Evolutionary conservation across 2,329 filamentous ascomycete genomes (phyloP).

Genomic region (Pseudopyrenochaeta lycopersici): DNA sequence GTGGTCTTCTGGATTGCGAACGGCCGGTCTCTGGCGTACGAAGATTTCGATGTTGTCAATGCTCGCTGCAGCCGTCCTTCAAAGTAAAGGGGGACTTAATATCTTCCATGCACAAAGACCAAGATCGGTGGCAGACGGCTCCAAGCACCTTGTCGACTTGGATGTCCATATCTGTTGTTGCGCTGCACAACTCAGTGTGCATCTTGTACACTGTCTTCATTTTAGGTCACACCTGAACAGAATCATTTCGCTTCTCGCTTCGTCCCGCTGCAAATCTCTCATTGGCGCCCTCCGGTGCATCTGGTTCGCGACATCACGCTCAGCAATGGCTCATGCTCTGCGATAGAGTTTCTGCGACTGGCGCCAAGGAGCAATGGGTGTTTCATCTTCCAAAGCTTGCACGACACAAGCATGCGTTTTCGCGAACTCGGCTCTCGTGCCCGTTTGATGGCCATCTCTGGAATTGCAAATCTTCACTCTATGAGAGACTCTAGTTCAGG

Average conservation of each 20-base stretch:
- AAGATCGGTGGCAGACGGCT: too few relatives aligned
- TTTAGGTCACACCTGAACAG: too few relatives aligned
- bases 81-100: too few relatives aligned
- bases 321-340: background rate
- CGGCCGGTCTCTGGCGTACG: background rate
- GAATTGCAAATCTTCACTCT: background rate
- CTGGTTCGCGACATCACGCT: slow-evolving; percentile 11
- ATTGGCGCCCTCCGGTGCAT: slow-evolving; percentile 4
- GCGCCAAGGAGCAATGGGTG: slow-evolving; percentile 9
- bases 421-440: background rate
- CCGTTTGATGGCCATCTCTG: background rate
- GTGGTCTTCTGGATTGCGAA: background rate
- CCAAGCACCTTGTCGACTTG: background rate
- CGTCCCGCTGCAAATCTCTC: background rate
- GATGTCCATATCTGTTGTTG: background rate
- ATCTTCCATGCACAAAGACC: too few relatives aligned
- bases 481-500: too few relatives aligned
- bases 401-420: slow-evolving; percentile 4
- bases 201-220: background rate
- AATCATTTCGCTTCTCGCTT: slow-evolving; percentile 5
- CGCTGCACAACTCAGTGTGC: background rate
- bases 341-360: slow-evolving; percentile 1
- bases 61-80: too few relatives aligned
- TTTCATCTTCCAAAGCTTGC: slow-evolving; percentile 15
- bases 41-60: too few relatives aligned